Evolutionary conservation across 768 basidiomycete species (phyloP).

Genomic region (Epithele typhae): DNA sequence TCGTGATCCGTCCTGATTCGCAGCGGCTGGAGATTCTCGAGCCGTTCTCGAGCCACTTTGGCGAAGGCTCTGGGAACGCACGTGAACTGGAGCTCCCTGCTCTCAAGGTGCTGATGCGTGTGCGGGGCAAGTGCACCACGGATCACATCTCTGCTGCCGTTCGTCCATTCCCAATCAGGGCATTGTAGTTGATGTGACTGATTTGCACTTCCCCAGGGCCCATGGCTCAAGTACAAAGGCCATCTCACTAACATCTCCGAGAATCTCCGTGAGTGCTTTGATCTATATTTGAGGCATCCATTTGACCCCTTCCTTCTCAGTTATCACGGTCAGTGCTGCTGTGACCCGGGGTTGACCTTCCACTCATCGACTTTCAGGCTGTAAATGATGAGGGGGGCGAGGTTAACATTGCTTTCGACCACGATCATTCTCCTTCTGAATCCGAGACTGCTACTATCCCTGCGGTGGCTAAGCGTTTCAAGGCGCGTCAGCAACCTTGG

Average conservation of each 20-base stretch:
- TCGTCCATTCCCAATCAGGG: slow-evolving; percentile 30
- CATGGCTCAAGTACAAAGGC: slow-evolving; percentile 99
- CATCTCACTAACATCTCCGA: slow-evolving; percentile 96
- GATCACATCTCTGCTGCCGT: slow-evolving; percentile 98
- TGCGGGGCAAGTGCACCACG: slow-evolving; percentile 98
- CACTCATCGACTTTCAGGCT: slow-evolving; percentile 44
- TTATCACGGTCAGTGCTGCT: slow-evolving; percentile 64
- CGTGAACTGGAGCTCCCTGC: slow-evolving; percentile 71
- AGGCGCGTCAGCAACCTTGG: slow-evolving; percentile 82
- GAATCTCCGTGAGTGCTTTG: slow-evolving; percentile 68
- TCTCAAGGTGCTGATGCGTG: slow-evolving; percentile 83
- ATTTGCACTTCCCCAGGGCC: slow-evolving; percentile 73
- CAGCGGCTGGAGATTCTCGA: slow-evolving; percentile 83
- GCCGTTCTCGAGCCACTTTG: slow-evolving; percentile 82
- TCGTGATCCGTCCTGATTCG: slow-evolving; percentile 74
- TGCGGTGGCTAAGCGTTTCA: slow-evolving; percentile 84
- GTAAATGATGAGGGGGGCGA: slow-evolving; percentile 93
- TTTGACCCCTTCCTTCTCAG: slow-evolving; percentile 33
- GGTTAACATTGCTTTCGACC: slow-evolving; percentile 88
- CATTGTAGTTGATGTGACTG: too few relatives aligned
- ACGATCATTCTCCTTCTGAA: slow-evolving; percentile 42
- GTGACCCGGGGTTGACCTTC: not conserved
- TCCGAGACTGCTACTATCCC: slow-evolving; percentile 78
- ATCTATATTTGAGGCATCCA: too few relatives aligned
- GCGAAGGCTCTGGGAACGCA: slow-evolving; percentile 36